phyloP scores from a whole-genome alignment of 2,329 filamentous ascomycete genomes.

The Xylogone sp. region DNA sequence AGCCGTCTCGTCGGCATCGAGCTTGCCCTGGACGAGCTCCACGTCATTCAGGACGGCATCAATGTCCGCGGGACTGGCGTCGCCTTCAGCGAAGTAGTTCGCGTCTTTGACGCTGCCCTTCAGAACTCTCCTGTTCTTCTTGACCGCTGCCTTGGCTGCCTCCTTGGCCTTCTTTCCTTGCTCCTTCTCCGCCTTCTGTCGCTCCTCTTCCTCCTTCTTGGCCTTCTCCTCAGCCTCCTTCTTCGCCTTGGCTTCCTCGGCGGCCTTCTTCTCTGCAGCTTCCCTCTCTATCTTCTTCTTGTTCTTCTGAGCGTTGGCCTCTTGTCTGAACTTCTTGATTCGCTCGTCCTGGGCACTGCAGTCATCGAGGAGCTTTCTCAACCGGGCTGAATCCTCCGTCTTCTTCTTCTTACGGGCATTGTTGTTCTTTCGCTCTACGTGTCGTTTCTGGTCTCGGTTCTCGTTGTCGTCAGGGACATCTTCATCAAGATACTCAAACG shows the following conservation, averaged over 20 bases:
- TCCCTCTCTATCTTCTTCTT: conserved; percentile 90
- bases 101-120: conserved; percentile 93
- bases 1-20: conserved; percentile 88
- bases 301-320: conserved; percentile 91
- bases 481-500: conserved; percentile 98
- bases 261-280: conserved; percentile 81
- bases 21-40: conserved; percentile 81
- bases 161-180: conserved; percentile 95
- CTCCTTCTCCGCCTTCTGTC: conserved; percentile 80
- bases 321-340: conserved; percentile 95
- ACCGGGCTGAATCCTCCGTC: conserved; percentile 90
- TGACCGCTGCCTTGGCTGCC: conserved; percentile 95
- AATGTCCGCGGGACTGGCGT: conserved; percentile 71
- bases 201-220: conserved; percentile 79
- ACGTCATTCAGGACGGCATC: conserved; percentile 82
- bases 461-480: conserved; percentile 98
- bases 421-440: conserved; percentile 97
- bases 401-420: conserved; percentile 99
- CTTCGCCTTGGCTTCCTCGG: conserved; percentile 78
- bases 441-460: conserved; percentile 97
- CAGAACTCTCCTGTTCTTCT: conserved; percentile 99
- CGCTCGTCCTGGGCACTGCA: conserved; percentile 82
- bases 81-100: conserved; percentile 82
- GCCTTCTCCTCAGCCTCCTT: conserved; percentile 81
- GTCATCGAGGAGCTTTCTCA: conserved; percentile 87